phyloP scores from a whole-genome alignment of 1,284 basidiomycete genomes.

The Papiliotrema laurentii region DNA sequence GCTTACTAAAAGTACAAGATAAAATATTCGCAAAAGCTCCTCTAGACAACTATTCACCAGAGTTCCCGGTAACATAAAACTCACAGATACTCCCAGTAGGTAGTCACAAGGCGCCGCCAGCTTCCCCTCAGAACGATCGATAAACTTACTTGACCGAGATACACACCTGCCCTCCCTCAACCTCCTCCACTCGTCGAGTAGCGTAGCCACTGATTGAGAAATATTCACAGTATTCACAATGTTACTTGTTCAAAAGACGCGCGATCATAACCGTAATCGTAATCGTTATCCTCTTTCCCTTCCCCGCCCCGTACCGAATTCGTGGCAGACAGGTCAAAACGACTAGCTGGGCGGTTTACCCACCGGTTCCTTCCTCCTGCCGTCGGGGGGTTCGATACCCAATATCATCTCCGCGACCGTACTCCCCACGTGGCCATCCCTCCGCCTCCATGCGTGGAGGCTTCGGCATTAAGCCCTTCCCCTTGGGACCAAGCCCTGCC shows the following conservation, averaged over 20 bases:
- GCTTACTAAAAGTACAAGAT: not conserved
- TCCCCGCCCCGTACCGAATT: not conserved
- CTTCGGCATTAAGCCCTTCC: constrained; percentile 16
- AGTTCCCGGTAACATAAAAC: not conserved
- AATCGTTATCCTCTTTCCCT: not conserved
- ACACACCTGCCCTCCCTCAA: too few species aligned
- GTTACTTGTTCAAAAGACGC: not conserved
- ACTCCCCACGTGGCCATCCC: constrained; percentile 19
- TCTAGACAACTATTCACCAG: not conserved
- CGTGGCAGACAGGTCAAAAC: not conserved
- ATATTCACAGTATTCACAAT: too few species aligned
- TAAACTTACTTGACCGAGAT: too few species aligned
- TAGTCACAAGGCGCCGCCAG: too few species aligned
- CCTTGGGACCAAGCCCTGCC: constrained; percentile 17
- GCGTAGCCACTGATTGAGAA: too few species aligned
- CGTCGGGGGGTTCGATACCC: constrained; percentile 10
- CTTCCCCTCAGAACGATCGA: too few species aligned
- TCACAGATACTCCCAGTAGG: too few species aligned
- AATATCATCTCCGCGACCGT: constrained; percentile 20
- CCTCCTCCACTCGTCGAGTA: too few species aligned
- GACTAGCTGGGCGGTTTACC: constrained; percentile 18
- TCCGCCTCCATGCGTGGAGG: constrained; percentile 14
- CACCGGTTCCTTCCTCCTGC: constrained; percentile 13
- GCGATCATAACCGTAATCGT: not conserved
- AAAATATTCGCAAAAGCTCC: not conserved